Base-by-base conservation (phyloP, 768 basidiomycete genomes). In the Lactifluus echinatus region DNA sequence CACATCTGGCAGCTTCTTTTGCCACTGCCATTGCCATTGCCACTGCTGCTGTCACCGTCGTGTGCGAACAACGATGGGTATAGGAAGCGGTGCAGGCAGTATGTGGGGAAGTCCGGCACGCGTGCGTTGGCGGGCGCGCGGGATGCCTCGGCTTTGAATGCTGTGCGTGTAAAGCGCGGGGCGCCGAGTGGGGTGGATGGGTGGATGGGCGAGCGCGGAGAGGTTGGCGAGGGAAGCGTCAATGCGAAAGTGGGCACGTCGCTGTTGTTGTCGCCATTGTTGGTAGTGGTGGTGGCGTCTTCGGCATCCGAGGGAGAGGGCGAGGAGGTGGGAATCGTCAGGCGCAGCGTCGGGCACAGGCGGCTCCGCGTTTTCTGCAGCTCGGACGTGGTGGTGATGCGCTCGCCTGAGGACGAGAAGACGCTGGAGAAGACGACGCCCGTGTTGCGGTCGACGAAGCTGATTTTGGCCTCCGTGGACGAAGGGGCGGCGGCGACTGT, bases 361-460 rank as follows among this genome's bases (percentile, higher is more conserved):
- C 6, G 11, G 33, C 23, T 36, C 8, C 11, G 31, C 8, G 37
- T 11, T 24, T 53, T 58, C n/a, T 15, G 45, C 34, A 54, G 48
- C 14, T 50, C 47, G 0, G 37, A 40, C 1, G 31, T 39, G 0
- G 34, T 23, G 8, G 34, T 49, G 26, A 50, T 39, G 34, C 4
- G 28, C 28, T 53, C 57, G 31, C 57, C 57, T 8, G 45, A 21
- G 5, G 57, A 45, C 24, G 12, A 28, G 33, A n/a, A 23, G 3
- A 58, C 19, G 19, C 31, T 2, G 28, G 47, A 44, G 26, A 54
- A 50, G 47, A 49, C 17, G 21, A 59, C 45, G 14, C 57, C 57
- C 6, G 57, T 53, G 10, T 34, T 19, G 31, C 46, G 37, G 52
- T 58, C 57, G 24, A 40, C 51, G 11, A 53, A 43, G 5, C 23